Evolutionary conservation across 2,329 filamentous ascomycete species (phyloP).

Genomic region (Stylonectria norvegica): DNA sequence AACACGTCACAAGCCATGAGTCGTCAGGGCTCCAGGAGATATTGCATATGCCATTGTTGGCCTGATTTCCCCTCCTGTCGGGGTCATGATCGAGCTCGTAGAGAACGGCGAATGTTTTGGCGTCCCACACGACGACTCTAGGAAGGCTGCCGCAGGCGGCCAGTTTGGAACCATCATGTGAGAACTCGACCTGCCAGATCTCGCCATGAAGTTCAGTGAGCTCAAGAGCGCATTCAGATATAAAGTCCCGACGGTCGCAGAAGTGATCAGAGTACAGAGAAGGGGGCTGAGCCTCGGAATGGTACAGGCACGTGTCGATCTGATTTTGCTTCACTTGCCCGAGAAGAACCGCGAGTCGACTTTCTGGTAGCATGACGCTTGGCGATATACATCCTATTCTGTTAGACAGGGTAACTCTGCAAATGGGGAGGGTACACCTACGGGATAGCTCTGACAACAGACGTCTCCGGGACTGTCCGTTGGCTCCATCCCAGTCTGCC

Average conservation of each 20-base stretch:
- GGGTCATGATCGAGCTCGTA: constrained; percentile 64
- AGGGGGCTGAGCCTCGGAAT: constrained; percentile 74
- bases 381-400: constrained; percentile 79
- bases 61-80: no score
- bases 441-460: constrained; percentile 81
- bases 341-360: constrained; percentile 76
- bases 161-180: constrained; percentile 76
- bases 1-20: constrained; percentile 79
- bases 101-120: constrained; percentile 62
- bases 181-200: constrained; percentile 90
- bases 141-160: constrained; percentile 78
- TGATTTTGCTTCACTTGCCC: constrained; percentile 81
- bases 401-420: neutral
- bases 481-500: constrained; percentile 81
- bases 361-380: constrained; percentile 93
- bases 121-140: constrained; percentile 78
- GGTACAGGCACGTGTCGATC: constrained; percentile 80
- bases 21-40: constrained; percentile 92
- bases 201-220: constrained; percentile 73
- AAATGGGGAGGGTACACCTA: constrained; percentile 40
- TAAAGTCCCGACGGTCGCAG: constrained; percentile 78
- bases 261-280: constrained; percentile 87
- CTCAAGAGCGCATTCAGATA: constrained; percentile 66
- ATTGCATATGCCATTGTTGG: constrained; percentile 78
- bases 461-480: constrained; percentile 67